Evolutionary conservation across 179 eudicot species (phyloP), one percentile per base, ranked within the genome.

Genomic region (Camellia oleifera): DNA sequence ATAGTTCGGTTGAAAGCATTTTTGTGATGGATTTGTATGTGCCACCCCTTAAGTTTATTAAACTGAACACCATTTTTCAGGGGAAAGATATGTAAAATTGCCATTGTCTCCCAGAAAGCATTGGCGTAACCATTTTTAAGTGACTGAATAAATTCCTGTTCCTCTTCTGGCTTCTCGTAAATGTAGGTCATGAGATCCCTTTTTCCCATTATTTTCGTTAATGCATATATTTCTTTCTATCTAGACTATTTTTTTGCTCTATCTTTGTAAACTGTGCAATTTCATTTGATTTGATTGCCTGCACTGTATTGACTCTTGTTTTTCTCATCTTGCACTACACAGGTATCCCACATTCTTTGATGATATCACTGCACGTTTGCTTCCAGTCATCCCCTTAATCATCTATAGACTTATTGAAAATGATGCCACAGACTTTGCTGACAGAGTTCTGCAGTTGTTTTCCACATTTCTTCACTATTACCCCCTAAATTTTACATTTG

Each of bases 401-500:
- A 87, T 96, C 73, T 96, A 96, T 83, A 86, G 99, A 78, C 94
- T 96, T 73, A 94, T 96, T 75, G 99, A 96, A 82, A 96, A 96
- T 81, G 99, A 96, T 77, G 94, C 92, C 66, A 80, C 82, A 61
- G 99, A 96, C 79, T 92, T 88, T 46, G 99, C 97, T 61, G 99
- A 96, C 60, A 90, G 96, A 87, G 91, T 96, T 82, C 87, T 96
- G 44, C 89, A 82, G 75, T 78, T 88, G 79, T 96, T 91, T 82
- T 89, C 88, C 18, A 72, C 85, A 74, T 88, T 96, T 85, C 87
- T 96, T 83, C 92, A 87, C 77, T 89, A 94, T 81, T 88, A 96
- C 83, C 98, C 99, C 78, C 78, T 96, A 69, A 90, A 93, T 83
- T 92, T 96, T 81, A 96, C 99, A 17, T 96, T 96, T 89, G 99